Evolutionary conservation across 73 alveolate genomes (phyloP).

Genomic region (Paramecium sonneborni): DNA sequence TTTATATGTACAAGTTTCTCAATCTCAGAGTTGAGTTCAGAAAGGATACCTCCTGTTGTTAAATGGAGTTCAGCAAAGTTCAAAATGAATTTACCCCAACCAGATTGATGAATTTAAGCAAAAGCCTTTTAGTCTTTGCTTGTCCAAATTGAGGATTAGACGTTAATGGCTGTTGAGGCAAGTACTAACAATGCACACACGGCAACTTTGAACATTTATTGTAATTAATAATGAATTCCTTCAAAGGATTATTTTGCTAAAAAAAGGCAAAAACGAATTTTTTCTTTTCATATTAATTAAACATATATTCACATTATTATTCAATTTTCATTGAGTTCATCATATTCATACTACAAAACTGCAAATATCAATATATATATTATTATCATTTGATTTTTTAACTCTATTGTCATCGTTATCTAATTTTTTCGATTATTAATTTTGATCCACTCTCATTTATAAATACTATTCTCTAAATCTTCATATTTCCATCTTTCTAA

Average conservation of each 20-base stretch:
- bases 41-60: conserved; percentile 11
- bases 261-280: conserved; percentile 48
- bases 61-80: conserved; percentile 56
- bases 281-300: not conserved
- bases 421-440: not conserved
- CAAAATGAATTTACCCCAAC: conserved; percentile 50
- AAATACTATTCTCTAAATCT: not conserved
- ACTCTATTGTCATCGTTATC: not conserved
- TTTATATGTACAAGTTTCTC: conserved; percentile 20
- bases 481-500: not conserved
- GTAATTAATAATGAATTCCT: conserved; percentile 23
- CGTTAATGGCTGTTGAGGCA: conserved; percentile 37
- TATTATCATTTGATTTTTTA: not conserved
- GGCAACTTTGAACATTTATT: conserved; percentile 52
- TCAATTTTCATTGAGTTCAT: not conserved
- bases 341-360: not conserved
- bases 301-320: not conserved
- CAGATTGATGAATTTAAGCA: conserved; percentile 39
- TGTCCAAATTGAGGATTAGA: conserved; percentile 44
- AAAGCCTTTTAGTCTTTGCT: conserved; percentile 11
- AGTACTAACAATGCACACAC: conserved; percentile 45
- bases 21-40: conserved; percentile 7
- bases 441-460: not conserved
- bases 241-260: conserved; percentile 26
- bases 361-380: not conserved